These are phyloP conservation scores for Leccinum olivaceopallidum DNA, from an alignment of 768 basidiomycete species.

Conservation along the genomic window DNA sequence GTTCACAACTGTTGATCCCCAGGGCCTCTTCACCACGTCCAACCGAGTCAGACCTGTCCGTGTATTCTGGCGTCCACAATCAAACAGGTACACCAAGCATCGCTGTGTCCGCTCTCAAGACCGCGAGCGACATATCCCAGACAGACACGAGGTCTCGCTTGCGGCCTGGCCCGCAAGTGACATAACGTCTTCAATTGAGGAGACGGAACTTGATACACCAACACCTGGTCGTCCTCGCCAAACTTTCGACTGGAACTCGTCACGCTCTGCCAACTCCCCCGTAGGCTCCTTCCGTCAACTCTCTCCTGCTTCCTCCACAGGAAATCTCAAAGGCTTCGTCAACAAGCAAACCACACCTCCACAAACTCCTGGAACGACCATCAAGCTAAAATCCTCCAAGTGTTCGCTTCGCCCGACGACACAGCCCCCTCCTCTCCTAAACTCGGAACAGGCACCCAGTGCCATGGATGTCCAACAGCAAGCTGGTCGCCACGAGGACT, in stretches of 20 bases:
- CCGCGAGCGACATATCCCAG: slow-evolving; percentile 24
- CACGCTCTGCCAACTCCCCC: slow-evolving; percentile 13
- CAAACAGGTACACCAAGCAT: slow-evolving; percentile 17
- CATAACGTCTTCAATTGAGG: slow-evolving; percentile 19
- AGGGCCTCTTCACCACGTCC: slow-evolving; percentile 26
- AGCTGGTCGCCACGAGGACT: slow-evolving; percentile 25
- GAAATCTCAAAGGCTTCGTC: slow-evolving; percentile 30
- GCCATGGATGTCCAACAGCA: slow-evolving; percentile 16
- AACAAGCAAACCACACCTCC: slow-evolving; percentile 19
- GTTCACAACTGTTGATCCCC: no score
- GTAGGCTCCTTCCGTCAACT: slow-evolving; percentile 21
- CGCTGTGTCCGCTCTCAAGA: slow-evolving; percentile 31
- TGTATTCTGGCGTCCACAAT: slow-evolving; percentile 3
- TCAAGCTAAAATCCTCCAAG: slow-evolving; percentile 24
- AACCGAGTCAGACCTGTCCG: slow-evolving; percentile 20
- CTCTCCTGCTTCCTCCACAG: slow-evolving; percentile 34
- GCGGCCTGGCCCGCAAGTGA: slow-evolving; percentile 31
- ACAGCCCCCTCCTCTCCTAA: slow-evolving; percentile 34
- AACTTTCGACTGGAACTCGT: slow-evolving; percentile 19
- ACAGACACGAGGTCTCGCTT: slow-evolving; percentile 36
- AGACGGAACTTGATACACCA: slow-evolving; percentile 28
- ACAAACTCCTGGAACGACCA: background rate
- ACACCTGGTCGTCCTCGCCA: slow-evolving; percentile 18
- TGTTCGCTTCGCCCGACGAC: slow-evolving; percentile 25
- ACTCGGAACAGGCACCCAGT: slow-evolving; percentile 15